Evolutionary conservation across 2,329 filamentous ascomycete species (phyloP).

Genomic region (Trichoderma sp.): DNA sequence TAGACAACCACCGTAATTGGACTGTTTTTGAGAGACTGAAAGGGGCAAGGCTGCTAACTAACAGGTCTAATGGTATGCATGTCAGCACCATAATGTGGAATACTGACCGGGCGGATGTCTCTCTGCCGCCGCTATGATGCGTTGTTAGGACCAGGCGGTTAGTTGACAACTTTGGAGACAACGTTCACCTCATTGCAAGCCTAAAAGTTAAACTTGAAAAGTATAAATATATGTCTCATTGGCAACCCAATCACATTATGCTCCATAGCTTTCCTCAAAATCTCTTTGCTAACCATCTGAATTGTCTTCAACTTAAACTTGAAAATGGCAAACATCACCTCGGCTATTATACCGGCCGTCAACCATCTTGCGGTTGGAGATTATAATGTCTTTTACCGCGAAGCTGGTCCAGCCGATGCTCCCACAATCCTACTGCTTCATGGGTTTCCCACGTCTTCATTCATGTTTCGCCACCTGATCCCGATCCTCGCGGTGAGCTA

Average conservation of each 20-base stretch:
- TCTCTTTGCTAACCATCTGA: neutral
- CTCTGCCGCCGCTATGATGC: neutral
- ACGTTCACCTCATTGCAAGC: neutral
- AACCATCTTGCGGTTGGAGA: neutral
- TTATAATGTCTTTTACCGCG: neutral
- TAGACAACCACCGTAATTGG: neutral
- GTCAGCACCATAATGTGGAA: neutral
- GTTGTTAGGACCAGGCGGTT: neutral
- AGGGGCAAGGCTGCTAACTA: neutral
- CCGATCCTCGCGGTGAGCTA: neutral
- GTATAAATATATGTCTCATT: neutral
- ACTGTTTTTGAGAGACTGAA: neutral
- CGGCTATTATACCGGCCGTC: neutral
- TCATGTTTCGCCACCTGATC: slow-evolving; percentile 1
- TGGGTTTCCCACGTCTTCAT: neutral
- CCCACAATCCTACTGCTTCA: neutral
- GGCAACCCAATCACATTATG: neutral
- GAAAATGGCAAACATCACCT: neutral
- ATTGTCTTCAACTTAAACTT: neutral
- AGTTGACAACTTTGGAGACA: neutral
- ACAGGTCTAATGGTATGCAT: neutral
- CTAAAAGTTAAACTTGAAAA: neutral
- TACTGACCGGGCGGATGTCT: neutral
- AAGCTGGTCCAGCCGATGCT: neutral
- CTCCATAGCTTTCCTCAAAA: neutral